Evolutionary conservation across 441 rosid genomes (phyloP).

Genomic region (Brassica hybrid): DNA sequence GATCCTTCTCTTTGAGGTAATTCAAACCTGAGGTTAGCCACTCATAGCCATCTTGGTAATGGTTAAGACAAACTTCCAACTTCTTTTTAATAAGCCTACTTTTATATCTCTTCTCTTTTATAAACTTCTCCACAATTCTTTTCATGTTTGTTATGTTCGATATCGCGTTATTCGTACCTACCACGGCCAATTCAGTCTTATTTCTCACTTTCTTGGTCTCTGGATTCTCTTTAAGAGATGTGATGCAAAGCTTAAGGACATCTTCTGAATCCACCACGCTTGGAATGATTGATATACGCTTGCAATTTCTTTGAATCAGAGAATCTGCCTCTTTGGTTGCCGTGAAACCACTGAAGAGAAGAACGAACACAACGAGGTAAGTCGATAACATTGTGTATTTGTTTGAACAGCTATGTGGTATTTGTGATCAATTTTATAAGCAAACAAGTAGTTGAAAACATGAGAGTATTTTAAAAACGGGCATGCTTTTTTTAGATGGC

Average conservation of each 20-base stretch:
- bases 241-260: neutral
- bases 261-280: neutral
- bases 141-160: slow-evolving; percentile 46
- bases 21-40: slow-evolving; percentile 3
- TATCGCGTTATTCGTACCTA: slow-evolving; percentile 35
- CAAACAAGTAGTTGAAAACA: neutral
- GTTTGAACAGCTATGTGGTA: neutral
- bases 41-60: neutral
- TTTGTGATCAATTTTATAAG: slow-evolving; percentile 1
- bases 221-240: slow-evolving; percentile 18
- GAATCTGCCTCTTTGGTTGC: slow-evolving; percentile 19
- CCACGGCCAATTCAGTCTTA: slow-evolving; percentile 30
- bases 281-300: neutral
- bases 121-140: slow-evolving; percentile 33
- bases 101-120: slow-evolving; percentile 25
- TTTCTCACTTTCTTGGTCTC: slow-evolving; percentile 25
- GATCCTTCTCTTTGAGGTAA: neutral
- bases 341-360: slow-evolving; percentile 10
- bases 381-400: neutral
- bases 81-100: neutral
- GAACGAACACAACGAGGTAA: neutral
- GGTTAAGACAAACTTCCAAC: slow-evolving; percentile 6
- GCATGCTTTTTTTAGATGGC: slow-evolving; percentile 22
- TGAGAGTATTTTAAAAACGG: neutral
- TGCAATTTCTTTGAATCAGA: slow-evolving; percentile 9